Evolutionary conservation across 2,329 filamentous ascomycete species (phyloP).

Genomic region (Fusarium annulatum): DNA sequence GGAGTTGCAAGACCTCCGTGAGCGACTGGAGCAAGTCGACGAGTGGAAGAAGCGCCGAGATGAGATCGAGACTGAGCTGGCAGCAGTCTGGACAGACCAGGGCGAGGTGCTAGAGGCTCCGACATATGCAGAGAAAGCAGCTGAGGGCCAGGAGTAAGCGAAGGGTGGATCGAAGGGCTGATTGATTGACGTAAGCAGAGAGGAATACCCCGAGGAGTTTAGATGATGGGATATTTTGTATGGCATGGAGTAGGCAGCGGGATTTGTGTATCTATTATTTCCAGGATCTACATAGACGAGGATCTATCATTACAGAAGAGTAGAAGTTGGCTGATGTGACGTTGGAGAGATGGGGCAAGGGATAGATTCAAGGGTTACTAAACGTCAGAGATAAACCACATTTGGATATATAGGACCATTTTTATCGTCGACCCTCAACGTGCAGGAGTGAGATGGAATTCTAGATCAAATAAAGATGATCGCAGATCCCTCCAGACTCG

Average conservation of each 20-base stretch:
- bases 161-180: constrained; percentile 11
- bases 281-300: constrained; percentile 15
- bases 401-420: background rate
- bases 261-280: constrained; percentile 9
- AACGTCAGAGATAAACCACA: background rate
- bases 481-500: background rate
- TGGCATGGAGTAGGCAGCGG: constrained; percentile 5
- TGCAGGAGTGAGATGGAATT: constrained; percentile 19
- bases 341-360: background rate
- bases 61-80: constrained; percentile 86
- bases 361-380: background rate
- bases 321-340: constrained; percentile 4
- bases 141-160: constrained; percentile 24
- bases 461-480: constrained; percentile 1
- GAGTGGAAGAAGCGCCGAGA: constrained; percentile 81
- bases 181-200: background rate
- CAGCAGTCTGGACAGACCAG: constrained; percentile 68
- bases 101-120: constrained; percentile 62
- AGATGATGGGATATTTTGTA: constrained; percentile 15
- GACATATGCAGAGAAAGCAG: constrained; percentile 49
- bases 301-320: background rate
- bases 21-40: constrained; percentile 83
- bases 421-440: background rate
- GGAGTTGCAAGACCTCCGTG: constrained; percentile 85
- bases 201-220: constrained; percentile 15